Conservation (phyloP, 768 basidiomycete genomes). For the Termitomyces sp. region DNA sequence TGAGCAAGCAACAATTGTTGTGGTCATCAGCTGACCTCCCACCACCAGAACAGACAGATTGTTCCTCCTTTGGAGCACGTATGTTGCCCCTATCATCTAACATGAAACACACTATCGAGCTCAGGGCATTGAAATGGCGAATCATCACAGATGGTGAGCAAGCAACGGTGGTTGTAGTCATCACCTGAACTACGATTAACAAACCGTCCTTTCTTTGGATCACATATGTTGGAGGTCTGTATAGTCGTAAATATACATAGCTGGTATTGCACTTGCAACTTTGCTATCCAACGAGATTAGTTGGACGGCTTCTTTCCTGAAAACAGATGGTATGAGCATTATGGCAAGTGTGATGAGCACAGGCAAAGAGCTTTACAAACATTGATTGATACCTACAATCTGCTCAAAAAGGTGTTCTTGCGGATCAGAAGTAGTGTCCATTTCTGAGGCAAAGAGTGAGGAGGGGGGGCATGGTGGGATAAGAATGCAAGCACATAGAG, state of each 20-base stretch:
- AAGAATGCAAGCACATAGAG: no score
- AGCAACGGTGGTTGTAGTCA: slow-evolving; percentile 32
- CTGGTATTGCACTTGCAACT: no score
- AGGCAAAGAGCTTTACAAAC: not conserved
- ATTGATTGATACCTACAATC: no score
- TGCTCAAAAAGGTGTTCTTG: slow-evolving; percentile 66
- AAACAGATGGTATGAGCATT: not conserved
- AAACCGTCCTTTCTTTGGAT: no score
- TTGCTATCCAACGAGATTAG: not conserved
- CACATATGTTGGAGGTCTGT: no score
- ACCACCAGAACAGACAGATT: no score
- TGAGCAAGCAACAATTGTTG: no score
- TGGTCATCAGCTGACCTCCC: no score
- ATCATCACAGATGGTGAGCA: slow-evolving; percentile 29
- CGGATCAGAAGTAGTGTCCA: slow-evolving; percentile 32
- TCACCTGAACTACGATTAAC: no score
- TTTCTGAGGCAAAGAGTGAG: slow-evolving; percentile 1
- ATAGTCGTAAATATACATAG: no score
- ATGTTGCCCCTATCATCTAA: no score
- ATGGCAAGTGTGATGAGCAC: not conserved
- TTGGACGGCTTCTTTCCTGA: slow-evolving; percentile 2
- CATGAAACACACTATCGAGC: slow-evolving; percentile 16
- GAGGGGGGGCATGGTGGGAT: not conserved
- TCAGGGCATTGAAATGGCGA: slow-evolving; percentile 24
- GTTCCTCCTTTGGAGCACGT: no score